Evolutionary conservation across 371 early-diverging fungal species (phyloP), one percentile per base, ranked within the genome.

Genomic region (Circinella minor): DNA sequence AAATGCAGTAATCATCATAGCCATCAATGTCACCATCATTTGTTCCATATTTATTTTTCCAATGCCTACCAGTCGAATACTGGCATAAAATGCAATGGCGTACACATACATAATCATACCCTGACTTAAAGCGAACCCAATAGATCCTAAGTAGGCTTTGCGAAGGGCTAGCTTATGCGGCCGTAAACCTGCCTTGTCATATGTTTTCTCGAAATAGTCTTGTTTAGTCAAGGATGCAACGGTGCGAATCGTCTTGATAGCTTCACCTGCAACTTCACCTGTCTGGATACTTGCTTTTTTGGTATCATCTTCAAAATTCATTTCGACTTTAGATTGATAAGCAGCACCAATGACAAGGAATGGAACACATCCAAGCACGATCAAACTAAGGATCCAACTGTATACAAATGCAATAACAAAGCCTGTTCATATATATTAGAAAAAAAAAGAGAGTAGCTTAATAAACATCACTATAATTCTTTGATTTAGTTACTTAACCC

Each of bases 141-240:
- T 17, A 0, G 88, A 83, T 27, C 88, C 79, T 15, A 84, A 20
- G 27, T 72, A 75, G 36, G 89, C 89, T 51, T 85, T 86, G 34
- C 79, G 78, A 8, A 81, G 65, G 0, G 91, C 89, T 7, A 79
- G 67, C 17, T 77, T 75, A 69, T 94, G 90, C 1, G 95, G 94
- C 37, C 72, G 78, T n/a, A 76, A 68, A 55, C 91, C 86, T 38
- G 86, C 83, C 11, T 79, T 69, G 17, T 54, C 59, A 68, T 92
- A 95, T 38, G 77, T 63, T 0, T 69, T 63, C 73, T 88, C 86
- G 66, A 95, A 92, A 27, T 77, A 73, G 39, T 74, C 65, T 67
- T 96, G 94, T 66, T 90, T 88, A 3, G 87, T 90, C 27, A 96
- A 76, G 1, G 91, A 74, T 18, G 87, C 84, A 34, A 96, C 93